These are phyloP conservation scores for Exutisphaerella laricina DNA, from an alignment of 2,329 filamentous ascomycete species.

Conservation along the genomic window DNA sequence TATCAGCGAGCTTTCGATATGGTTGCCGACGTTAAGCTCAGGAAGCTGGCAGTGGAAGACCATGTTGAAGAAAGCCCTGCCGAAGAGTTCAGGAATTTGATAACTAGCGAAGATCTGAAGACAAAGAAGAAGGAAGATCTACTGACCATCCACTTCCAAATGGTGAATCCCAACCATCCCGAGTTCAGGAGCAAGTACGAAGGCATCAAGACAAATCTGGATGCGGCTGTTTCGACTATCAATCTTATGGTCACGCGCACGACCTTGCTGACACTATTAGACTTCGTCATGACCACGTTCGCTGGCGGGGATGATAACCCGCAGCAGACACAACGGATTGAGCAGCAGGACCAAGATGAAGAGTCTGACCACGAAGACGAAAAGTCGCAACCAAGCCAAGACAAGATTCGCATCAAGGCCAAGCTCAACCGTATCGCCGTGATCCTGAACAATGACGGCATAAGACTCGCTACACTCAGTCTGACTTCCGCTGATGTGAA, in stretches of 20 bases:
- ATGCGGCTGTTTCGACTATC: slow-evolving; percentile 88
- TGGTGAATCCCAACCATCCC: slow-evolving; percentile 75
- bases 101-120: slow-evolving; percentile 77
- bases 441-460: slow-evolving; percentile 96
- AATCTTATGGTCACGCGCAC: slow-evolving; percentile 91
- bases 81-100: slow-evolving; percentile 91
- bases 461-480: slow-evolving; percentile 84
- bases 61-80: slow-evolving; percentile 82
- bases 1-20: slow-evolving; percentile 88
- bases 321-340: slow-evolving; percentile 14
- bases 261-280: slow-evolving; percentile 83
- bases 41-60: slow-evolving; percentile 84
- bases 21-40: slow-evolving; percentile 82
- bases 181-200: slow-evolving; percentile 91
- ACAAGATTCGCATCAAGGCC: slow-evolving; percentile 85
- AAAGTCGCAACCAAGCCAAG: slow-evolving; percentile 46
- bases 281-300: slow-evolving; percentile 93
- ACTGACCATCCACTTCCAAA: slow-evolving; percentile 81
- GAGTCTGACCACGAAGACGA: slow-evolving; percentile 31
- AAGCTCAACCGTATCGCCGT: slow-evolving; percentile 89
- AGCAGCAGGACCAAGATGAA: slow-evolving; percentile 22
- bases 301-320: slow-evolving; percentile 39
- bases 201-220: slow-evolving; percentile 87
- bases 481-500: slow-evolving; percentile 89
- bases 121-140: slow-evolving; percentile 70